Base-by-base conservation (phyloP, 2,329 filamentous ascomycete genomes). In the Diaporthe destruens region DNA sequence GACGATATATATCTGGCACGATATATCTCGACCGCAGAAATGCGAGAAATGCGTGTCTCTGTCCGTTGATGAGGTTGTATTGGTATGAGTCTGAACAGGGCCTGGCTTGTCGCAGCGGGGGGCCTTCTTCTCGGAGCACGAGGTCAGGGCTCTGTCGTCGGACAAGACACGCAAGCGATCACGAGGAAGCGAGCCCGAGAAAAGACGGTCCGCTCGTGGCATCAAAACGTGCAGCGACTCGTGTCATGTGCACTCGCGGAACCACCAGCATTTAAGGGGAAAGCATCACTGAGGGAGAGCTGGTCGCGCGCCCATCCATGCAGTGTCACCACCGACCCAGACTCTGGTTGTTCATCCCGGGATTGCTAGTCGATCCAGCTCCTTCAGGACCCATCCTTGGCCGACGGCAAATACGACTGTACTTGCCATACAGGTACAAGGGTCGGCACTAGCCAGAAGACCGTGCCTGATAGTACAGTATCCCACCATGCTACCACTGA, bases 311-410 rank as follows among this genome's bases (percentile, higher is more conserved):
- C 55, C 20, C 65, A 59, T 66, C 44, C 36, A 72, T 69, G 70
- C 65, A 61, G 72, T 74, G 65, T 71, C 57, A 69, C 70, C 70
- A 72, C 56, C 18, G 29, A 57, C 54, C 42, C 49, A 66, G 53
- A 47, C 63, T 72, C 39, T 66, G 65, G 32, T 36, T 29, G 49
- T 20, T 47, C 34, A n/a, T 53, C 42, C 55, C 68, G 44, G 55
- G 68, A 57, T 70, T 47, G 56, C 68, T 61, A 44, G 68, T 70
- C 68, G 68, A 70, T 63, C 44, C 68, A 59, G 57, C 68, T 61
- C 55, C 68, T 70, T 61, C 54, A 59, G 67, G 67, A 61, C 55
- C 55, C 68, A 61, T 70, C 55, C 44, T 70, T 57, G 55, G 49
- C 55, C 55, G n/a, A 61, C 9, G 25, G 44, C 47, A 47, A 47